Percentiles rank a stretch among this genome's conserved stretches.
Conservation (phyloP, 805 yeast species). For the Yarrowia keelungensis region DNA sequence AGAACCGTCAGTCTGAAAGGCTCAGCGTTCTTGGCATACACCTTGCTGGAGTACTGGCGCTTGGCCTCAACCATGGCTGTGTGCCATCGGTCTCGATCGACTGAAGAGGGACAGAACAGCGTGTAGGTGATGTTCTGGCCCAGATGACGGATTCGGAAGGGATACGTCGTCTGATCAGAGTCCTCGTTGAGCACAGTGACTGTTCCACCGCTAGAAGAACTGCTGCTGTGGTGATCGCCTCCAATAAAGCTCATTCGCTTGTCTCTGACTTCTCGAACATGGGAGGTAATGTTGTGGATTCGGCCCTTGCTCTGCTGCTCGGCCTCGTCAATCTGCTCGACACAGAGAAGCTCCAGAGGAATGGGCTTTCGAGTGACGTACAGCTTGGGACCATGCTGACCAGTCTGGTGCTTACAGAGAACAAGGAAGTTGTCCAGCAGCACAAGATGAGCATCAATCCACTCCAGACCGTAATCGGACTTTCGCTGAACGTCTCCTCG, state of each 20-base stretch:
- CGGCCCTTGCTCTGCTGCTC: constrained; percentile 40
- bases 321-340: constrained; percentile 51
- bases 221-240: constrained; percentile 11
- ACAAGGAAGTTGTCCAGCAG: constrained; percentile 72
- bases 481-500: constrained; percentile 67
- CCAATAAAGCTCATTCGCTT: constrained; percentile 41
- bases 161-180: constrained; percentile 48
- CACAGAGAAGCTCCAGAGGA: constrained; percentile 61
- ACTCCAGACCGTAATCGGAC: constrained; percentile 69
- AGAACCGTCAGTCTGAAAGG: constrained; percentile 63
- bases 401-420: constrained; percentile 51
- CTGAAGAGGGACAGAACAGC: constrained; percentile 46
- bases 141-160: constrained; percentile 50
- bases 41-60: constrained; percentile 50
- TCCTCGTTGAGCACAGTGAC: constrained; percentile 43
- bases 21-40: constrained; percentile 53
- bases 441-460: constrained; percentile 59
- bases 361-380: constrained; percentile 52
- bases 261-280: constrained; percentile 40
- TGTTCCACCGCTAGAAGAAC: constrained; percentile 38
- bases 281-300: constrained; percentile 45
- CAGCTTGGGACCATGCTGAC: constrained; percentile 48
- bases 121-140: constrained; percentile 49
- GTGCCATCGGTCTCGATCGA: constrained; percentile 67
- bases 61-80: constrained; percentile 58